Base-by-base conservation (phyloP, 2,329 filamentous ascomycete species). In the Verticillium isaacii region DNA sequence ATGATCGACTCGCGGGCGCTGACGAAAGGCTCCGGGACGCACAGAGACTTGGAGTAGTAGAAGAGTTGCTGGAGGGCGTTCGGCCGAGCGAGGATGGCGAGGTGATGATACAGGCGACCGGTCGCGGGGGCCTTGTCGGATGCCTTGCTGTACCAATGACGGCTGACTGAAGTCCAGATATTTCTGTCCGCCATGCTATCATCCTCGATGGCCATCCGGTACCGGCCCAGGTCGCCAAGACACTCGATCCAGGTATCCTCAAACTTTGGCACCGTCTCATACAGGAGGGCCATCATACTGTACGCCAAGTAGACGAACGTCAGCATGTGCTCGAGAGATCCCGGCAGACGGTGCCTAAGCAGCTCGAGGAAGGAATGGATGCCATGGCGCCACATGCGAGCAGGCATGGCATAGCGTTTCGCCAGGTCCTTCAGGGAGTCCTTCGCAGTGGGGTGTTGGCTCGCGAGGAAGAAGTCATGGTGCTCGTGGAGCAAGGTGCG, bases 231-330 rank as follows among this genome's bases (percentile, higher is more conserved):
- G 70, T 98, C 93, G 0, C 94, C 94, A 0, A 98, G 77, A 60
- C 93, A 97, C 66, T 97, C 94, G 9, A 96, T 91, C 94, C 94
- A 98, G 0, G 91, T 97, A 62, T 95, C 90, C 59, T 90, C 85
- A 66, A 96, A 97, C 0, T 85, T 82, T 0, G 90, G 88, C 0
- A 97, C 91, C 0, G 91, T 96, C 68, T 98, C 94, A 63, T 93
- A 90, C 0, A 97, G 75, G 0, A 97, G 75, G 0, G 91, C 89
- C 84, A 97, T 92, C 86, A 96, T 96, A 2, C 89, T 90, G 66
- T 97, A 98, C 0, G 93, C 89, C 17, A 94, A 75, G 65, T 96
- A 96, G 0, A 98, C 92, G 61, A 97, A 98, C 0, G 88, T 87
- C 0, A 97, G 78, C 93, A 98, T 97, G 61, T 96, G 90, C 58